Percentiles rank a stretch among this genome's conserved stretches.
These are phyloP conservation scores for Amoebophrya sp. DNA, from an alignment of 169 alveolate species.

Conservation along the genomic window DNA sequence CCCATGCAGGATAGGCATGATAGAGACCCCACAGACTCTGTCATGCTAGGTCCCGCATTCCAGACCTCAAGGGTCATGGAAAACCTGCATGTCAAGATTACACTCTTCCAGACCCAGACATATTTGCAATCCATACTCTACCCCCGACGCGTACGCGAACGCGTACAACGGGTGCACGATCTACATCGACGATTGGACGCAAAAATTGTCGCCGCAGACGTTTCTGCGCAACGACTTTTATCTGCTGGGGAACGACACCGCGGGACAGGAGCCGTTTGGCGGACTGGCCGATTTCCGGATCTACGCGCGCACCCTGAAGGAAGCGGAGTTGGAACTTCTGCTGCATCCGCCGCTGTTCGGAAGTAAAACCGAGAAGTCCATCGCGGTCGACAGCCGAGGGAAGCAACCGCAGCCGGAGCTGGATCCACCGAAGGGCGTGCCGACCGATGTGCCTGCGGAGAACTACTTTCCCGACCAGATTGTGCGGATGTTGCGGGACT, in stretches of 20 bases:
- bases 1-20: no score
- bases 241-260: neutral
- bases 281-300: neutral
- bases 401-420: no score
- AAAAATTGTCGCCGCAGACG: neutral
- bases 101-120: no score
- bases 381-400: no score
- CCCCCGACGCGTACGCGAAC: neutral
- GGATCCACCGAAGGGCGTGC: neutral
- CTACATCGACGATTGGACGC: neutral
- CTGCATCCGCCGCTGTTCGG: neutral
- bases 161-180: neutral
- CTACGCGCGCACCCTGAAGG: neutral
- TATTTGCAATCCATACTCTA: no score
- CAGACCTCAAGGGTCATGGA: no score
- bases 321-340: neutral
- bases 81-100: no score
- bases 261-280: neutral
- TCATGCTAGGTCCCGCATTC: no score
- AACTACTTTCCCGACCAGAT: neutral
- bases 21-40: no score
- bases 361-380: no score
- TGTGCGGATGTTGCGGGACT: neutral
- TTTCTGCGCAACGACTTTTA: neutral
- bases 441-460: neutral